Evolutionary conservation across 2,329 filamentous ascomycete genomes (phyloP), one percentile per base, ranked within the genome.

Genomic region (Bisporella sp.): DNA sequence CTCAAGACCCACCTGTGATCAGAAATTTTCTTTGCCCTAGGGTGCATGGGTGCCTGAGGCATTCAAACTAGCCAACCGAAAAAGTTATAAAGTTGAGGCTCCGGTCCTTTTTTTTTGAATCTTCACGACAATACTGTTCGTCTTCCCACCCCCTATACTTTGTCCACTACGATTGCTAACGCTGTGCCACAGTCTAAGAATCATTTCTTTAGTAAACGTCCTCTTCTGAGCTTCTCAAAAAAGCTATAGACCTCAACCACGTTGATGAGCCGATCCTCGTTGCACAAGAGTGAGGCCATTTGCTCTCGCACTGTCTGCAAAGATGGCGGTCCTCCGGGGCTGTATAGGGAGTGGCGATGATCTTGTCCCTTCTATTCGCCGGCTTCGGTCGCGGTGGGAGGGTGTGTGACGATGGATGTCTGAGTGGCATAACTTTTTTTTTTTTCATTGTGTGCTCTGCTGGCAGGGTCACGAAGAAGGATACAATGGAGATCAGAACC

Each of bases 121-220:
- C 21, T 21, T 21, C 21, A 21, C 21, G 21, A 21, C 21, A 21
- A 21, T 21, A 21, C 21, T 21, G 21, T 21, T 21, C 21, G 21
- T 21, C 21, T 21, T 21, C 21, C 21, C 21, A 21, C 21, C 21
- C 21, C 21, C 21, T 21, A 21, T 21, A 21, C 21, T 21, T 21
- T 21, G 3, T 21, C 21, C 21, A 21, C 21, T 3, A 21, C 21
- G 3, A 21, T 21, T 21, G 21, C 21, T 21, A 21, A 21, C 3
- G 21, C 21, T 21, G 21, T 21, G 21, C 21, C 21, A 3, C 21
- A 37, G 35, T 37, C 35, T 37, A 37, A 89, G 87, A 91, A 92
- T 92, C 88, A 89, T 88, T 95, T 95, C 87, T 95, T 91, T 90
- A 96, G 89, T 91, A 84, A 79, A 88, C 83, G 83, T 90, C 86